These are phyloP conservation scores for Solanum okadae DNA, from an alignment of 257 asterid genomes.

Conservation along the genomic window DNA sequence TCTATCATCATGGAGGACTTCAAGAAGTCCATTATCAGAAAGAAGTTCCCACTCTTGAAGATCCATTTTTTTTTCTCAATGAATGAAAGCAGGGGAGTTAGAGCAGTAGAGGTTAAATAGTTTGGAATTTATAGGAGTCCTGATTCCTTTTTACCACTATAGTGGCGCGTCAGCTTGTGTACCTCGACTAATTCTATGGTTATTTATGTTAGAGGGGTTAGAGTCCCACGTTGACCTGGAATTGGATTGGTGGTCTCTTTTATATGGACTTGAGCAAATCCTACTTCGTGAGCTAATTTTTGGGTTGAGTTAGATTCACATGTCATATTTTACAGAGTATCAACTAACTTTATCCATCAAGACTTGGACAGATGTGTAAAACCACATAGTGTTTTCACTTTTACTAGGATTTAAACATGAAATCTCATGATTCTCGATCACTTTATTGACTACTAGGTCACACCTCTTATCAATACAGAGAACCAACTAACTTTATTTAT, in stretches of 20 bases:
- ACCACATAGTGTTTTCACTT: neutral
- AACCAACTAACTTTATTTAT: neutral
- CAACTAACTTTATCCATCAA: neutral
- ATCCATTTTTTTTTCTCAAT: conserved; percentile 21
- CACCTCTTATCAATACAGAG: neutral
- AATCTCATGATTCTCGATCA: too few relatives aligned
- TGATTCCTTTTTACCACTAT: neutral
- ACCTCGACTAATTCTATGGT: neutral
- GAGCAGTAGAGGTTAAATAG: neutral
- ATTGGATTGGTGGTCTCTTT: neutral
- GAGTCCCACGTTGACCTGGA: neutral
- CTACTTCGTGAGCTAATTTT: rapidly evolving
- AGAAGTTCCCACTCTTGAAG: conserved; percentile 80
- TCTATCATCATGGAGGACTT: conserved; percentile 45
- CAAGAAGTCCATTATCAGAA: conserved; percentile 59
- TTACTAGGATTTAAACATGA: neutral
- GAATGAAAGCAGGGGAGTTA: neutral
- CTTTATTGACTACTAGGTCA: too few relatives aligned
- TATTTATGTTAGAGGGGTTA: neutral
- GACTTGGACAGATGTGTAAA: neutral
- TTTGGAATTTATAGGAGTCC: neutral
- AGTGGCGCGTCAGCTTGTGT: rapidly evolving
- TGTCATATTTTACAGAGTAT: neutral
- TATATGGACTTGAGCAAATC: neutral
- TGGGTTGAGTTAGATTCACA: neutral